Conservation (phyloP, 768 basidiomycete species). For the Leccinum obscurum region DNA sequence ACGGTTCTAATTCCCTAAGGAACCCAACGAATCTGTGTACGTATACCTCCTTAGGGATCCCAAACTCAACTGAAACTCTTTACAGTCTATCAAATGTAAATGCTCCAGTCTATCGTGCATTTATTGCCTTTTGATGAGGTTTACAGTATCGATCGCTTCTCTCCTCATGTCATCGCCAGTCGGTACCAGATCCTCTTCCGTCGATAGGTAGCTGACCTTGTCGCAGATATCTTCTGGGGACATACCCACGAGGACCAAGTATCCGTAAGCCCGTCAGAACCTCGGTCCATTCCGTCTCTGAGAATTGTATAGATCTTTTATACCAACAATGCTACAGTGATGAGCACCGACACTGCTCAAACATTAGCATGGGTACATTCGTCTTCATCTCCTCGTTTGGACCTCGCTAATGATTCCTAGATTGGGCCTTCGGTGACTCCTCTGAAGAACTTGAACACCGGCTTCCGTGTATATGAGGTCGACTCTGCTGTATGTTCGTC, state of each 20-base stretch:
- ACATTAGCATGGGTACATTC: constrained; percentile 50
- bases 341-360: constrained; percentile 55
- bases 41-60: constrained; percentile 23
- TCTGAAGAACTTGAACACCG: constrained; percentile 68
- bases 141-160: constrained; percentile 69
- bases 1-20: constrained; percentile 61
- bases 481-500: constrained; percentile 52
- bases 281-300: not conserved
- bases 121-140: not conserved
- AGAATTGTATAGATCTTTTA: constrained; percentile 58
- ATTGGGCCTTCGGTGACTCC: constrained; percentile 72
- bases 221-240: constrained; percentile 70
- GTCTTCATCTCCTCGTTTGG: constrained; percentile 5
- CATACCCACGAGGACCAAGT: constrained; percentile 77
- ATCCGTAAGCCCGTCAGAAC: constrained; percentile 42
- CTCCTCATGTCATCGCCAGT: constrained; percentile 78
- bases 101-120: not conserved
- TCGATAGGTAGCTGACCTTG: constrained; percentile 11
- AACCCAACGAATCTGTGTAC: constrained; percentile 72
- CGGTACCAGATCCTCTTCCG: constrained; percentile 25
- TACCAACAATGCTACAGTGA: constrained; percentile 64
- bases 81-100: constrained; percentile 51
- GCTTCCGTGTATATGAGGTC: constrained; percentile 54
- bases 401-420: constrained; percentile 35
- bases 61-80: constrained; percentile 4